These are phyloP conservation scores for Monosporascus sp. DNA, from an alignment of 2,329 filamentous ascomycete species.

Conservation along the genomic window DNA sequence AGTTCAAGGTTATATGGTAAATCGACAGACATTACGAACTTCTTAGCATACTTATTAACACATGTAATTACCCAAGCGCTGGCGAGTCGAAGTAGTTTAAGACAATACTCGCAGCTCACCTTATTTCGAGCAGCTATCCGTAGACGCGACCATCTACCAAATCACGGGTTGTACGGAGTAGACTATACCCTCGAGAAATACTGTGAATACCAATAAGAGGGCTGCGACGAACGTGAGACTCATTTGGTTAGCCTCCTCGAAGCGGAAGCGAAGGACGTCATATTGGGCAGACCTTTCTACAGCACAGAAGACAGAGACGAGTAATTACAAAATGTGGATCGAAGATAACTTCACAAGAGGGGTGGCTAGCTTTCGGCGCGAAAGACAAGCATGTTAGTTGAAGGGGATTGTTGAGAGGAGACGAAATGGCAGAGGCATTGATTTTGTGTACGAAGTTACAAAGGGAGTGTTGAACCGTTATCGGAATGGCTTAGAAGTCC, in stretches of 20 bases:
- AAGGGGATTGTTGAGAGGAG: constrained; percentile 24
- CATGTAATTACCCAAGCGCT: constrained; percentile 13
- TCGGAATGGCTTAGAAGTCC: constrained; percentile 18
- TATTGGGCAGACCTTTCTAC: constrained; percentile 28
- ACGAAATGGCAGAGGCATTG: constrained; percentile 22
- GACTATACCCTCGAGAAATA: constrained; percentile 22
- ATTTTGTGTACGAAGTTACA: constrained; percentile 16
- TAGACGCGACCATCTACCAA: constrained; percentile 19
- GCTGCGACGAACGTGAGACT: constrained; percentile 5
- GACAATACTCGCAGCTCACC: constrained; percentile 15
- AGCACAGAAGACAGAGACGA: constrained; percentile 25
- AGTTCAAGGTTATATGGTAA: not conserved
- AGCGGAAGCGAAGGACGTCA: constrained; percentile 15
- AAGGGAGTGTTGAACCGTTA: constrained; percentile 16
- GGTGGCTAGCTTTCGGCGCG: constrained; percentile 25
- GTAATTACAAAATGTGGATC: constrained; percentile 21
- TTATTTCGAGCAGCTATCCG: constrained; percentile 20
- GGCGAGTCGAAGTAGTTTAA: constrained; percentile 26
- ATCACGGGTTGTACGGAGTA: constrained; percentile 21
- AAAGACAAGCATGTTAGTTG: constrained; percentile 23
- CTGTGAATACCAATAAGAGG: constrained; percentile 15
- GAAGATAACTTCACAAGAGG: constrained; percentile 20
- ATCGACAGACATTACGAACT: not conserved
- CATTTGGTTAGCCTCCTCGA: constrained; percentile 8
- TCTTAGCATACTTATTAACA: no score